Percentiles rank a stretch among this genome's conserved stretches.
Evolutionary conservation across 208 protist species (phyloP).

Genomic region (Crithidia fasciculata): DNA sequence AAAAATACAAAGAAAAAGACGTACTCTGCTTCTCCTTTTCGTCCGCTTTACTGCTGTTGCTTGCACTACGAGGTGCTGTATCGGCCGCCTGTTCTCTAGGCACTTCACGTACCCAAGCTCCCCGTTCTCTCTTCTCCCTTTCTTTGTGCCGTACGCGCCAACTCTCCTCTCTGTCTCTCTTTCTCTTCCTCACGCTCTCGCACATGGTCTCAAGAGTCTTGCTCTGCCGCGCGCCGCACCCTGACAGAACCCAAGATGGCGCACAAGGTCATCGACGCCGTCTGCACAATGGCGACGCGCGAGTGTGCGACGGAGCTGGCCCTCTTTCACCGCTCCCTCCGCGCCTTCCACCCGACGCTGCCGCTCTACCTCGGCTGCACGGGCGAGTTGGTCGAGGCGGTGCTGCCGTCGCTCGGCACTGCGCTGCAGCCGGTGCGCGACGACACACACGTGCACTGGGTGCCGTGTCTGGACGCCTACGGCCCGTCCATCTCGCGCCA

Average conservation of each 20-base stretch:
- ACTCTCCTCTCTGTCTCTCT: too few species aligned
- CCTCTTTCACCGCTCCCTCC: constrained; percentile 70
- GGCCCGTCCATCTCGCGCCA: constrained; percentile 48
- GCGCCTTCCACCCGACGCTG: constrained; percentile 57
- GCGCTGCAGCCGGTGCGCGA: constrained; percentile 16
- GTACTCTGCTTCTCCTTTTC: too few species aligned
- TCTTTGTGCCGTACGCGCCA: too few species aligned
- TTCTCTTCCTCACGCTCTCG: too few species aligned
- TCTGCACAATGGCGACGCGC: constrained; percentile 83
- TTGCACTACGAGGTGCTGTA: too few species aligned
- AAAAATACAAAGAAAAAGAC: too few species aligned
- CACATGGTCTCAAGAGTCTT: too few species aligned
- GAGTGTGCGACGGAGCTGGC: constrained; percentile 82
- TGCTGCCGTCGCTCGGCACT: neutral
- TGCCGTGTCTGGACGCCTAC: constrained; percentile 75
- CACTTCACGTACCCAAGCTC: too few species aligned
- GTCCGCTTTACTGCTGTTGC: too few species aligned
- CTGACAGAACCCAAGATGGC: constrained; percentile 1
- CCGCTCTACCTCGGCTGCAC: constrained; percentile 71
- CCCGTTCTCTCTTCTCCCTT: too few species aligned
- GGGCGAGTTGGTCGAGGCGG: constrained; percentile 27
- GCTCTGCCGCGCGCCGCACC: too few species aligned
- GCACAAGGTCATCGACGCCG: constrained; percentile 42
- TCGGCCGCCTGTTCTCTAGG: too few species aligned
- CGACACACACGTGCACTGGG: constrained; percentile 57